Percentiles rank a stretch among this genome's conserved stretches.
phyloP scores from a whole-genome alignment of 1,139 yeast species.

The Candida labiduridarum region DNA sequence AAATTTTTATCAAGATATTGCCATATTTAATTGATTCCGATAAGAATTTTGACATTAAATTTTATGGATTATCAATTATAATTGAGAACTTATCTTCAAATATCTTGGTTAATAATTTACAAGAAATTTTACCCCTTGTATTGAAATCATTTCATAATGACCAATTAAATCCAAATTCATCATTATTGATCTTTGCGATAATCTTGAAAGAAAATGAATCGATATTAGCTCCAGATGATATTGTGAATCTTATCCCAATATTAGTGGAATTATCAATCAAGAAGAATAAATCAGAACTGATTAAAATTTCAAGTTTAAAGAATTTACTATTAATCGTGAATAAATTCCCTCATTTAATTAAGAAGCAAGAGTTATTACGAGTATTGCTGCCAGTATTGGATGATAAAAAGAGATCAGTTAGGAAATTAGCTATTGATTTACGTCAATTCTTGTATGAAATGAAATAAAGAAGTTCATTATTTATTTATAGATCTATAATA shows the following conservation, averaged over 20 bases:
- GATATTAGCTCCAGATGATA: slow-evolving; percentile 48
- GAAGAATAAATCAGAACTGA: slow-evolving; percentile 32
- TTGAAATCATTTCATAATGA: slow-evolving; percentile 56
- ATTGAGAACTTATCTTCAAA: slow-evolving; percentile 52
- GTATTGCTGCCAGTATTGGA: slow-evolving; percentile 60
- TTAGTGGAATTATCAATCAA: slow-evolving; percentile 41
- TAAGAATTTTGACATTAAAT: slow-evolving; percentile 38
- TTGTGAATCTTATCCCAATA: slow-evolving; percentile 58
- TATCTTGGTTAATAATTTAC: slow-evolving; percentile 42
- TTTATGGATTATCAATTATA: slow-evolving; percentile 68
- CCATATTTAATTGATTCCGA: slow-evolving; percentile 51
- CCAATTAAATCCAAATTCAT: slow-evolving; percentile 54
- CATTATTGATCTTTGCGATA: slow-evolving; percentile 55
- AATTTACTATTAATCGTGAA: slow-evolving; percentile 15
- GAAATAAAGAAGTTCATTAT: slow-evolving; percentile 15
- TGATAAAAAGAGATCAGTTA: slow-evolving; percentile 72
- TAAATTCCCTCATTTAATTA: slow-evolving; percentile 9
- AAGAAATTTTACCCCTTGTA: slow-evolving; percentile 67
- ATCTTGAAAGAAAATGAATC: slow-evolving; percentile 56
- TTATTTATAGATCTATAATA: slow-evolving; percentile 8
- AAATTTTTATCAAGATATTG: slow-evolving; percentile 61
- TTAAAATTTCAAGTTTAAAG: slow-evolving; percentile 39
- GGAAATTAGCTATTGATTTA: slow-evolving; percentile 76
- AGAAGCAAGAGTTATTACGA: slow-evolving; percentile 48
- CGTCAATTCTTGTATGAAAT: slow-evolving; percentile 74